These are phyloP conservation scores for Niebla homalea DNA, from an alignment of 495 filamentous ascomycete species.

Conservation along the genomic window DNA sequence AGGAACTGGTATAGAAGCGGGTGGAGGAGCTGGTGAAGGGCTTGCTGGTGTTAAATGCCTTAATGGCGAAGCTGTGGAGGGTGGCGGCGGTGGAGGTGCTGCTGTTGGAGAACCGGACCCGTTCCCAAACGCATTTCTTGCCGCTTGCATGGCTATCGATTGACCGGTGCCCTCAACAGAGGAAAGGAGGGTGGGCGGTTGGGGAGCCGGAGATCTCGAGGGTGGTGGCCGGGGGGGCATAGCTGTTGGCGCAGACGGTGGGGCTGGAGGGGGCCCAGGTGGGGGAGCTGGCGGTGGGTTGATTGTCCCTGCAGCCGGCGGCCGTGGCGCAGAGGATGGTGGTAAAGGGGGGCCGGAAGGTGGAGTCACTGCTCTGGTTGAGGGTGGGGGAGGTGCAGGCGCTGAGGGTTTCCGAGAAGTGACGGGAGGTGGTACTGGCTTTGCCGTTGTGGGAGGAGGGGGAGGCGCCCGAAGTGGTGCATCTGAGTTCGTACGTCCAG, in stretches of 20 bases:
- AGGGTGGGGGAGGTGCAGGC: slow-evolving; percentile 28
- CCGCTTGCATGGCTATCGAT: slow-evolving; percentile 35
- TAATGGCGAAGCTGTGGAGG: slow-evolving; percentile 33
- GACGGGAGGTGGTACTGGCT: slow-evolving; percentile 34
- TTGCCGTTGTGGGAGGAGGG: slow-evolving; percentile 43
- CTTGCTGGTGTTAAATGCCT: slow-evolving; percentile 39
- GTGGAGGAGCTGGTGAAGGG: too few species aligned
- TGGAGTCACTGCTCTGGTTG: slow-evolving; percentile 27
- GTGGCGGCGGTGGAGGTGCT: slow-evolving; percentile 37
- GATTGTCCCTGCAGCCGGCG: slow-evolving; percentile 29
- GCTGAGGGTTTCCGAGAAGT: slow-evolving; percentile 50
- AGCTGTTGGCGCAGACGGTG: slow-evolving; percentile 21
- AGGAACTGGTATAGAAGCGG: too few species aligned
- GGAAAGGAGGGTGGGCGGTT: slow-evolving; percentile 23
- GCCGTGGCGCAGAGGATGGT: slow-evolving; percentile 33
- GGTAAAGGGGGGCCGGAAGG: slow-evolving; percentile 31
- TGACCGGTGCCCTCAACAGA: slow-evolving; percentile 20
- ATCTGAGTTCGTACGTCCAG: slow-evolving; percentile 25
- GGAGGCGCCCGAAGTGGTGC: slow-evolving; percentile 53
- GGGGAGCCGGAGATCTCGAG: slow-evolving; percentile 31
- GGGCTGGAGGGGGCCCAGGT: slow-evolving; percentile 25
- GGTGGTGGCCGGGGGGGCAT: slow-evolving; percentile 22
- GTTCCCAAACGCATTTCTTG: slow-evolving; percentile 32
- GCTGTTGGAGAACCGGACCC: slow-evolving; percentile 41
- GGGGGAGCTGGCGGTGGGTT: slow-evolving; percentile 28